Evolutionary conservation across 2,329 filamentous ascomycete genomes (phyloP).

Genomic region (Colletotrichum camelliae): DNA sequence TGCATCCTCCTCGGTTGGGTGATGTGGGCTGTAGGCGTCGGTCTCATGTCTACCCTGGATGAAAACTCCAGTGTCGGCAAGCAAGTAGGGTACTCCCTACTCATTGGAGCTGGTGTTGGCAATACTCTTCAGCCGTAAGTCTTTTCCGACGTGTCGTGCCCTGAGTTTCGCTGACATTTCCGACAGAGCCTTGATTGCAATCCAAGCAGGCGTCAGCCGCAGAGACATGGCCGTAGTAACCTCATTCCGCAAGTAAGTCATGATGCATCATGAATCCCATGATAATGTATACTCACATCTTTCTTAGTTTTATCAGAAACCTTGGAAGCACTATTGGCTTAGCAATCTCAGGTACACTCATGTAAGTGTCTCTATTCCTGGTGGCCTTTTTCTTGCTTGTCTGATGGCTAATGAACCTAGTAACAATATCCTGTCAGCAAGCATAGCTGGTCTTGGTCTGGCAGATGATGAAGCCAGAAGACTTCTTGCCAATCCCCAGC

Average conservation of each 20-base stretch:
- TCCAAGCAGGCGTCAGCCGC: conserved; percentile 61
- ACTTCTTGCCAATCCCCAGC: conserved; percentile 37
- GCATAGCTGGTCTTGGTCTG: conserved; percentile 31
- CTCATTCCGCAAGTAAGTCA: conserved; percentile 46
- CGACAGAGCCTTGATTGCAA: conserved; percentile 50
- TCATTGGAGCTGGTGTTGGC: conserved; percentile 57
- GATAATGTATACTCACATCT: neutral
- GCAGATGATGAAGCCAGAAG: conserved; percentile 25
- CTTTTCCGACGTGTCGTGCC: neutral
- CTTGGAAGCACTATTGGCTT: conserved; percentile 43
- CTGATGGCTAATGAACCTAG: conserved; percentile 22
- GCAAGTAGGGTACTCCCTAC: conserved; percentile 58
- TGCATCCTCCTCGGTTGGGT: conserved; percentile 59
- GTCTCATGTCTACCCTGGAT: conserved; percentile 57
- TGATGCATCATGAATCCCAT: fast-evolving
- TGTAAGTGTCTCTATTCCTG: conserved; percentile 29
- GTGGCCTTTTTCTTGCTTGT: neutral
- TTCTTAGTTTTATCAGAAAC: conserved; percentile 42
- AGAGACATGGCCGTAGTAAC: conserved; percentile 48
- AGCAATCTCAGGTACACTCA: conserved; percentile 42
- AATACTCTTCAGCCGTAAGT: conserved; percentile 56
- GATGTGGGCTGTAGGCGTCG: conserved; percentile 56
- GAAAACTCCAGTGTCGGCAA: conserved; percentile 52
- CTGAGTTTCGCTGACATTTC: neutral
- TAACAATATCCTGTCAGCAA: conserved; percentile 40